Evolutionary conservation across 768 basidiomycete genomes (phyloP).

Genomic region (Termitomyces bulborhizus): DNA sequence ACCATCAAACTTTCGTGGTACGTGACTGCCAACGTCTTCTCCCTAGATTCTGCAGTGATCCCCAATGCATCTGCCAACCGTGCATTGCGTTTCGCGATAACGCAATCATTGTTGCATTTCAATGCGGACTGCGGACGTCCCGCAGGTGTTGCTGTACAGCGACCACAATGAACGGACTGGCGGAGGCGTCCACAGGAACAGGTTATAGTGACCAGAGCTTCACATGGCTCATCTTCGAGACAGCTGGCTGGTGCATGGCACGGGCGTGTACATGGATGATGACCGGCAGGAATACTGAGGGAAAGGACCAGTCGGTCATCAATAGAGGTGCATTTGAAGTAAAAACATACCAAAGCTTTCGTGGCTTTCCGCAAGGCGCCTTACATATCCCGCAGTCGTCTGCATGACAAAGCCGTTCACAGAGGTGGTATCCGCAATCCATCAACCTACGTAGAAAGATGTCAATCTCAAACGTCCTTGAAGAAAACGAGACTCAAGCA

Average conservation of each 20-base stretch:
- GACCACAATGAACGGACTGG: conserved; percentile 70
- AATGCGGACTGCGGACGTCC: conserved; percentile 30
- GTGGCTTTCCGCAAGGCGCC: conserved; percentile 77
- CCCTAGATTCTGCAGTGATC: conserved; percentile 53
- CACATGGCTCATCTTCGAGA: conserved; percentile 75
- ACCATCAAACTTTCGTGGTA: conserved; percentile 60
- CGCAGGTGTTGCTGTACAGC: conserved; percentile 36
- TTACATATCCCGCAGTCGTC: conserved; percentile 77
- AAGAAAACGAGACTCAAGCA: conserved; percentile 8
- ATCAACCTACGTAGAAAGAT: conserved; percentile 40
- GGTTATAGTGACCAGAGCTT: conserved; percentile 52
- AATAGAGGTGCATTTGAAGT: background rate
- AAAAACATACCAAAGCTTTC: conserved; percentile 64
- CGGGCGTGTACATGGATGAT: conserved; percentile 68
- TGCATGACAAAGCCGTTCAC: conserved; percentile 76
- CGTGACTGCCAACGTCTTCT: conserved; percentile 30
- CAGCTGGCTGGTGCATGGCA: conserved; percentile 92
- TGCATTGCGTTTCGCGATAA: conserved; percentile 80
- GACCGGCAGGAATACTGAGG: conserved; percentile 47
- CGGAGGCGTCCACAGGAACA: conserved; percentile 85
- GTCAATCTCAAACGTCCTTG: background rate
- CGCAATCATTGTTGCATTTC: conserved; percentile 82
- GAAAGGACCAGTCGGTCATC: background rate
- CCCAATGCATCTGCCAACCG: conserved; percentile 88
- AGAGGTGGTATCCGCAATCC: conserved; percentile 85